These are phyloP conservation scores for Cafeteria roenbergensis DNA, from an alignment of 108 stramenopile genomes.

Conservation along the genomic window DNA sequence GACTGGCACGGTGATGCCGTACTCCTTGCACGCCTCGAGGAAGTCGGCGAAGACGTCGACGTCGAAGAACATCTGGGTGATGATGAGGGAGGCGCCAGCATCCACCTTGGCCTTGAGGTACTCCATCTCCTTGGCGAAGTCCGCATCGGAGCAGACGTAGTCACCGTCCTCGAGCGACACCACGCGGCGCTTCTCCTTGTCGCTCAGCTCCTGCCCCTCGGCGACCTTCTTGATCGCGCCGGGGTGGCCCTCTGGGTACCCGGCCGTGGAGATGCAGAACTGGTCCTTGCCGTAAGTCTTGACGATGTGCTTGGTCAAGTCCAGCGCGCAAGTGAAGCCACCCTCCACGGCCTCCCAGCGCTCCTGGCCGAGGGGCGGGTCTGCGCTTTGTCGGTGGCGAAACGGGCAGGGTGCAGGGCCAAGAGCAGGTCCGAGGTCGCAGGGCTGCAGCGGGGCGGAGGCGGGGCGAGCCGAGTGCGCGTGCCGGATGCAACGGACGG, in stretches of 20 bases:
- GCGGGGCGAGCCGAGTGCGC: too few relatives aligned
- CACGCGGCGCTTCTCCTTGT: conserved; percentile 59
- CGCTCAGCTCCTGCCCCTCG: conserved; percentile 56
- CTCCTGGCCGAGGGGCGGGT: conserved; percentile 87
- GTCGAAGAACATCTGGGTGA: conserved; percentile 99
- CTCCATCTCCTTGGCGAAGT: conserved; percentile 88
- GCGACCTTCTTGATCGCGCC: conserved; percentile 68
- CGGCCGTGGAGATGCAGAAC: conserved; percentile 85
- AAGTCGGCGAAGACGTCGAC: conserved; percentile 71
- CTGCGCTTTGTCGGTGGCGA: too few relatives aligned
- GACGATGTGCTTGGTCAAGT: conserved; percentile 87
- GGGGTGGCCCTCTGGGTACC: conserved; percentile 98
- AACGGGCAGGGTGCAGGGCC: background rate
- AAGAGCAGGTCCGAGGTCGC: background rate
- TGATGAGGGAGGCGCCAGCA: conserved; percentile 66
- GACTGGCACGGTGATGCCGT: conserved; percentile 79
- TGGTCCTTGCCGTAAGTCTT: conserved; percentile 66
- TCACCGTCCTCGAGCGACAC: conserved; percentile 58
- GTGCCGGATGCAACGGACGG: too few relatives aligned
- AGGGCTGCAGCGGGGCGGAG: too few relatives aligned
- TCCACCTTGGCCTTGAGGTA: conserved; percentile 91
- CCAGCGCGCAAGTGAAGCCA: conserved; percentile 83
- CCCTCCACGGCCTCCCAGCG: conserved; percentile 86
- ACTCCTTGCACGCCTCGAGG: conserved; percentile 69
- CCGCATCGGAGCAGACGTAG: conserved; percentile 74